Percentiles rank a stretch among this genome's conserved stretches.
Evolutionary conservation across 2,329 filamentous ascomycete genomes (phyloP).

Genomic region (Chrysoporthe austroafricana): DNA sequence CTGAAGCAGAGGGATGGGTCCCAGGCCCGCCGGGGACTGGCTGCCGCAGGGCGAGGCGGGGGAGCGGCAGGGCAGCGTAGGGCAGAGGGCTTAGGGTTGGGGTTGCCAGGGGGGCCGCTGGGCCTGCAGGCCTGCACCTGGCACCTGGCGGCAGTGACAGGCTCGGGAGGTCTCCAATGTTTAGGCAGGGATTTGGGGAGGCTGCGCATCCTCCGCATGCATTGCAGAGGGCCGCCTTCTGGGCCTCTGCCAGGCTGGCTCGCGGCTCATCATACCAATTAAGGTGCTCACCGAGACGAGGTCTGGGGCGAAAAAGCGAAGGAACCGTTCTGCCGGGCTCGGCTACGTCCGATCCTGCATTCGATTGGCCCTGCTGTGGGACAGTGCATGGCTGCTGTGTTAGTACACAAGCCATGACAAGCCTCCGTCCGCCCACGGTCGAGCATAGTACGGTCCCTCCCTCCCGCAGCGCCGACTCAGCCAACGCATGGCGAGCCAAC

Average conservation of each 20-base stretch:
- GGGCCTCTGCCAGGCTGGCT: background rate
- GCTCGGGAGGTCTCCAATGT: conserved; percentile 17
- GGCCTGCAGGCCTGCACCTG: background rate
- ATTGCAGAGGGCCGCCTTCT: background rate
- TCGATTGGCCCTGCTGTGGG: conserved; percentile 1
- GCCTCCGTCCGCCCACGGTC: background rate
- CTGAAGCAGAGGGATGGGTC: background rate
- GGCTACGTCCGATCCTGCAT: conserved; percentile 16
- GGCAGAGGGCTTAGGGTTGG: conserved; percentile 14
- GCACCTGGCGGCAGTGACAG: background rate
- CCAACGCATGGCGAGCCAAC: conserved; percentile 13
- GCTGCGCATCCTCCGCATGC: conserved; percentile 10
- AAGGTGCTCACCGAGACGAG: background rate
- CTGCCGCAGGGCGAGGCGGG: background rate
- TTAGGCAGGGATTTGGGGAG: conserved; percentile 9
- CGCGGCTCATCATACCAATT: background rate
- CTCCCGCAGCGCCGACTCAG: conserved; percentile 17
- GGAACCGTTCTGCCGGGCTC: conserved; percentile 22
- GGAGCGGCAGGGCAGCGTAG: background rate
- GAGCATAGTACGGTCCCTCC: background rate
- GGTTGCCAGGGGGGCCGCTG: background rate
- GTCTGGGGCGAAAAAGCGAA: background rate
- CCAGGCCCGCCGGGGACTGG: background rate
- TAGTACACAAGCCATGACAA: conserved; percentile 1
- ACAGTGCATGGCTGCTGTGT: background rate